Conservation (phyloP, 169 alveolate genomes). For the Cystoisospora suis region DNA sequence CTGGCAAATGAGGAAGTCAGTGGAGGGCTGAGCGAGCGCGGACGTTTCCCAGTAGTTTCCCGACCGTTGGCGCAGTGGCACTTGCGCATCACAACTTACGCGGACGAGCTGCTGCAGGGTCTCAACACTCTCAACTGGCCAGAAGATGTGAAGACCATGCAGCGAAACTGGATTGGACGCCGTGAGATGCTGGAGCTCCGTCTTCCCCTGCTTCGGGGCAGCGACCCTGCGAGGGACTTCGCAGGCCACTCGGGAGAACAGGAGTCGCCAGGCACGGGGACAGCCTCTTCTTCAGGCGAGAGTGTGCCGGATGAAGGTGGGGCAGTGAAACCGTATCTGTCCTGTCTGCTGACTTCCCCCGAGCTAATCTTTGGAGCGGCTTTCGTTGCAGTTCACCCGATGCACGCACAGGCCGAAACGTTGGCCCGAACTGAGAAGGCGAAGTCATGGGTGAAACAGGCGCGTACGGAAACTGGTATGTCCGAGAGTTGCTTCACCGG, state of each 20-base stretch:
- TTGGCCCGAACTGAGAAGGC: not conserved
- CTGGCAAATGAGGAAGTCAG: constrained; percentile 91
- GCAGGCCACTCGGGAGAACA: too few relatives aligned
- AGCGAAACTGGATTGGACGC: constrained; percentile 90
- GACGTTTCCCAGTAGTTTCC: constrained; percentile 84
- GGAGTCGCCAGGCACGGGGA: too few relatives aligned
- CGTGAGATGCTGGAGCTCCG: constrained; percentile 47
- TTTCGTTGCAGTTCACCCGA: not conserved
- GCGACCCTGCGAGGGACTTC: not conserved
- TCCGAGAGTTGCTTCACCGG: not conserved
- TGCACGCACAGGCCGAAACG: not conserved
- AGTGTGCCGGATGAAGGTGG: too few relatives aligned
- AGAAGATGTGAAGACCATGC: constrained; percentile 79
- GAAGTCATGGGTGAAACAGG: not conserved
- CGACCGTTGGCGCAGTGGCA: constrained; percentile 86
- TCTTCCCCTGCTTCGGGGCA: not conserved
- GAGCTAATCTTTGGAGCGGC: not conserved
- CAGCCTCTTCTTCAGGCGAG: too few relatives aligned
- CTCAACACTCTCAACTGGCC: constrained; percentile 86
- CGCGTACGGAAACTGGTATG: not conserved
- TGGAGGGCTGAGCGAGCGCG: constrained; percentile 87
- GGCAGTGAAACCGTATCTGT: not conserved
- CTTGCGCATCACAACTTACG: constrained; percentile 84
- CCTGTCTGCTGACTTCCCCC: constrained; percentile 6
- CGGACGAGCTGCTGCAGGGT: constrained; percentile 80